Conservation (phyloP, 1,139 yeast genomes). For the Candida mesenterica region DNA sequence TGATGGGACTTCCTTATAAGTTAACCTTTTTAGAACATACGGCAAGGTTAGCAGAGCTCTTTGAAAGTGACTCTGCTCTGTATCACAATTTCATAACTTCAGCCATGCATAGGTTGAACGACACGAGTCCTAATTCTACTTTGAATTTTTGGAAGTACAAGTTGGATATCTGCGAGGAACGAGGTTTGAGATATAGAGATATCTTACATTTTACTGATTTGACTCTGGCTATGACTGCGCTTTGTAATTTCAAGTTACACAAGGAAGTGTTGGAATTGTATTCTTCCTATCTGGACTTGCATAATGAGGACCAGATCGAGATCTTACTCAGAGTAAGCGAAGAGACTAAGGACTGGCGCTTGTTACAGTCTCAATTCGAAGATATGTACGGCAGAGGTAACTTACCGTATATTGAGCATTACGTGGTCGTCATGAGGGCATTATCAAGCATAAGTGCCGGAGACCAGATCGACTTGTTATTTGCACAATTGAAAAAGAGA, state of each 20-base stretch:
- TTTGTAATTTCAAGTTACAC: slow-evolving; percentile 21
- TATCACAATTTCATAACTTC: slow-evolving; percentile 24
- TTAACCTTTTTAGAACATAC: slow-evolving; percentile 13
- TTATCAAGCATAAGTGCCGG: slow-evolving; percentile 58
- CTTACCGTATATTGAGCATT: slow-evolving; percentile 57
- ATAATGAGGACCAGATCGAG: slow-evolving; percentile 42
- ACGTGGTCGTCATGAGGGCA: slow-evolving; percentile 63
- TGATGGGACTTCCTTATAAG: slow-evolving; percentile 16
- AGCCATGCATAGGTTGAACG: slow-evolving; percentile 18
- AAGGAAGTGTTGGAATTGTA: slow-evolving; percentile 28
- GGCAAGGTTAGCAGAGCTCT: slow-evolving; percentile 6
- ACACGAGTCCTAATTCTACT: slow-evolving; percentile 21
- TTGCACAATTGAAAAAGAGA: slow-evolving; percentile 45
- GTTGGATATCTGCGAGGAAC: slow-evolving; percentile 9
- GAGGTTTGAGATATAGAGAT: slow-evolving; percentile 2
- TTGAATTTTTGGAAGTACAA: slow-evolving; percentile 29
- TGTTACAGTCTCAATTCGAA: slow-evolving; percentile 63
- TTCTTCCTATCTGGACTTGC: slow-evolving; percentile 22
- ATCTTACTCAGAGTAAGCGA: slow-evolving; percentile 51
- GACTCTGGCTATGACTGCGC: slow-evolving; percentile 30
- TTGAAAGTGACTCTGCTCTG: slow-evolving; percentile 7
- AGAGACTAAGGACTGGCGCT: slow-evolving; percentile 53
- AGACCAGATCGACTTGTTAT: slow-evolving; percentile 52
- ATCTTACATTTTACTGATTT: slow-evolving; percentile 17
- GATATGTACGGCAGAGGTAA: slow-evolving; percentile 56